Conservation (phyloP, 108 stramenopile genomes). For the Phaeodactylum tricornutum region DNA sequence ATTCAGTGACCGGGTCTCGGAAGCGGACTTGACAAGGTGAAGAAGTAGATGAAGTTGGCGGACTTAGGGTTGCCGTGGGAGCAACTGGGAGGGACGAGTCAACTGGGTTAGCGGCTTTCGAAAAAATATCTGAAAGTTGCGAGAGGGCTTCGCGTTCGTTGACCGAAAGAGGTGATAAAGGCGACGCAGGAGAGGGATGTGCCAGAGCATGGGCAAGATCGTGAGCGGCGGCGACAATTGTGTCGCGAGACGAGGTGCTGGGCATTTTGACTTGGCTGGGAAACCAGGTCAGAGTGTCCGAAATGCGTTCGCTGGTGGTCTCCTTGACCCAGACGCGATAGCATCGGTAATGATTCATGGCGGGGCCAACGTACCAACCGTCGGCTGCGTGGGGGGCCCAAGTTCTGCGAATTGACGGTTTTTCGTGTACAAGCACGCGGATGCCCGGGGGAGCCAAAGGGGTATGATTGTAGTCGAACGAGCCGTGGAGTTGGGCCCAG, state of each 20-base stretch:
- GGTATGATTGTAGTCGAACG: slow-evolving; percentile 26
- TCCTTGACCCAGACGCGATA: slow-evolving; percentile 4
- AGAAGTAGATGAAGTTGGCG: background rate
- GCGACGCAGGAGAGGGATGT: background rate
- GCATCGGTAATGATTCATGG: slow-evolving; percentile 18
- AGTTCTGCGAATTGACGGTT: slow-evolving; percentile 15
- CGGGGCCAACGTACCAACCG: slow-evolving; percentile 21
- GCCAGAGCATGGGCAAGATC: background rate
- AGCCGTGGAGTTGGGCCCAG: background rate
- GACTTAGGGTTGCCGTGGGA: background rate
- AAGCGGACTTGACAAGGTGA: background rate
- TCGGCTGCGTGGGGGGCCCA: slow-evolving; percentile 13
- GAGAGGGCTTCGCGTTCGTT: background rate
- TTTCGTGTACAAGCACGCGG: slow-evolving; percentile 15
- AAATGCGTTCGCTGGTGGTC: slow-evolving; percentile 4
- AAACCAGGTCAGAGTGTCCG: slow-evolving; percentile 33
- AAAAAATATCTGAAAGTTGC: background rate
- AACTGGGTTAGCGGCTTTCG: background rate
- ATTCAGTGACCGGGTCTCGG: background rate
- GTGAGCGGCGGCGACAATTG: background rate
- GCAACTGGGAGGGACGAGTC: too few relatives aligned
- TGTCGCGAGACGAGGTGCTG: background rate
- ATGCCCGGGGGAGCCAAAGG: slow-evolving; percentile 38
- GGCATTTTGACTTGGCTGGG: slow-evolving; percentile 8
- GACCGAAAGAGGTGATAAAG: background rate